Conservation (phyloP, 768 basidiomycete genomes). For the Russula abietina region DNA sequence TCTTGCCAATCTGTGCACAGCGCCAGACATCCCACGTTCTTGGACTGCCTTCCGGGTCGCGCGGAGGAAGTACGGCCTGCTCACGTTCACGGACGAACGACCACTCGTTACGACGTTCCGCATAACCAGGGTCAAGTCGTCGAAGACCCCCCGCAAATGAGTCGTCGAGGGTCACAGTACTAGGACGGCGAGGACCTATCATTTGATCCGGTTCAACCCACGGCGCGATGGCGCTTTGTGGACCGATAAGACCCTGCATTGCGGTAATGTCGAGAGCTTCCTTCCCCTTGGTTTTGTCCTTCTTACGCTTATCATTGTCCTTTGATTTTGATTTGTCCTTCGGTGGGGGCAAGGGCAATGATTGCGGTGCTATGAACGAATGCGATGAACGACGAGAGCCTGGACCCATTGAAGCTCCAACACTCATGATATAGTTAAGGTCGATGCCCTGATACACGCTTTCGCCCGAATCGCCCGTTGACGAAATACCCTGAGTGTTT, state of each 20-base stretch:
- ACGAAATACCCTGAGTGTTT: background rate
- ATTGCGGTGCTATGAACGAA: constrained; percentile 16
- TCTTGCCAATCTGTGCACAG: constrained; percentile 35
- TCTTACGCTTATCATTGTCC: constrained; percentile 21
- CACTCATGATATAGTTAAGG: constrained; percentile 18
- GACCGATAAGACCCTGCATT: constrained; percentile 6
- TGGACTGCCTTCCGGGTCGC: constrained; percentile 15
- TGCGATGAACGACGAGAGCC: constrained; percentile 21
- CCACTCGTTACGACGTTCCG: constrained; percentile 18
- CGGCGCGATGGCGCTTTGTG: background rate
- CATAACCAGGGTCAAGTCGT: constrained; percentile 40
- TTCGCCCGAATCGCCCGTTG: constrained; percentile 7
- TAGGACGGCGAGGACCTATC: constrained; percentile 17
- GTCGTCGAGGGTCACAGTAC: constrained; percentile 32
- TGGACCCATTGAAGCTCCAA: background rate
- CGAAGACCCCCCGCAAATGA: constrained; percentile 36
- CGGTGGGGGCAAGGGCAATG: constrained; percentile 14
- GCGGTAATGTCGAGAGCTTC: background rate
- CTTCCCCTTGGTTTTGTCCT: constrained; percentile 11
- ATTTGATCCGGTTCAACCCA: constrained; percentile 9
- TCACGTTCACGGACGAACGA: constrained; percentile 13
- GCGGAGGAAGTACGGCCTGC: background rate
- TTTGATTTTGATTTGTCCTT: constrained; percentile 15
- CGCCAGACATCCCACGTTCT: constrained; percentile 25
- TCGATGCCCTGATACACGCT: constrained; percentile 20